Base-by-base conservation (phyloP, 805 yeast species). In the Saccharomycopsis selenospora region DNA sequence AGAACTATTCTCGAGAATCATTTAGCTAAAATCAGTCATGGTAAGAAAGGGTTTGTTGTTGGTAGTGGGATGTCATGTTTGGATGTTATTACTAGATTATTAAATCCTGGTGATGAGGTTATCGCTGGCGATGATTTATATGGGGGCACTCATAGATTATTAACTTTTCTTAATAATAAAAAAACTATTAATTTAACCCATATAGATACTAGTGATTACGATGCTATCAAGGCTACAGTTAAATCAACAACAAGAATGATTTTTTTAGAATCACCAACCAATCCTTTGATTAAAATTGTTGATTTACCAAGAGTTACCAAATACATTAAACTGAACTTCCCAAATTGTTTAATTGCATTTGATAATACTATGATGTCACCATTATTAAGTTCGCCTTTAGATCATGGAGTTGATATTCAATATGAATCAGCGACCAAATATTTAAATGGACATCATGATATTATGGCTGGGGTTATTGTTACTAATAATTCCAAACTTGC, bases 301-400 rank as follows among this genome's bases (percentile, higher is more conserved):
- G 95, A 91, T 62, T 77, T 90, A 46, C 79, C 77, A 52, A 68
- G 77, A 28, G 80, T 89, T 51, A 68, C 89, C 14, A 68, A 69
- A 33, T 70, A 76, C 53, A 89, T 90, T 41, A 93, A 87, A 61
- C 62, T 66, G 40, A 70, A 74, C 38, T 82, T 74, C 60, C 88
- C 95, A 14, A 73, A 80, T 33, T 73, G 84, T 47, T 62, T 82
- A 44, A 80, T 87, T 36, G 95, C 87, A 11, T 90, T 90, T 53
- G 97, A 90, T 67, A 90, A 91, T 71, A 91, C 97, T 51, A 90
- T 90, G 98, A 84, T 90, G 95, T 82, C 95, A 25, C 97, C 97
- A 10, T 66, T 90, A 53, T 72, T 82, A 59, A 80, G 86, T 80
- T 74, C 82, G 22, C 97, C 98, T 3, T 71, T 90, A 55, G 87